phyloP scores from a whole-genome alignment of 768 basidiomycete genomes.

The Tricholoma sp. region DNA sequence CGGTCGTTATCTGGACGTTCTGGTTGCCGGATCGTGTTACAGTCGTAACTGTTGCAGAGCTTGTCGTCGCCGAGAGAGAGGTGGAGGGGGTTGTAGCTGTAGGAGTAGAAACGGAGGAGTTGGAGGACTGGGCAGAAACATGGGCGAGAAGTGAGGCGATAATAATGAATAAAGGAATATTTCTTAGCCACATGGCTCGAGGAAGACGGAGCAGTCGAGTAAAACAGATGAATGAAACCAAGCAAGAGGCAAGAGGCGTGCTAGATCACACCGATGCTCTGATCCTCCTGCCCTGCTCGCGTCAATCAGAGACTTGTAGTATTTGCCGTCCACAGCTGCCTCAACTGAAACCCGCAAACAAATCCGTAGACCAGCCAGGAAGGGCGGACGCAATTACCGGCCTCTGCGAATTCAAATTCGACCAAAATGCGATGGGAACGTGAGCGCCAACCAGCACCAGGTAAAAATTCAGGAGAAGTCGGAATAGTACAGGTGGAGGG shows the following conservation, averaged over 20 bases:
- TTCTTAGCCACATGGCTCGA: slow-evolving; percentile 3
- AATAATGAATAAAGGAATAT: slow-evolving; percentile 3
- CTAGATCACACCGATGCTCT: background rate
- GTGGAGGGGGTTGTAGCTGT: slow-evolving; percentile 26
- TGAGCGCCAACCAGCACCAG: background rate
- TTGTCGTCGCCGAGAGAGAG: slow-evolving; percentile 52
- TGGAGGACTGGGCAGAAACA: slow-evolving; percentile 34
- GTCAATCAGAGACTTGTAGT: no score
- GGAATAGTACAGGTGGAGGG: background rate
- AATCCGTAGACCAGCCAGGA: background rate
- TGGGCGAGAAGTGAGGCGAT: slow-evolving; percentile 16
- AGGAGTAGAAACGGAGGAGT: slow-evolving; percentile 14
- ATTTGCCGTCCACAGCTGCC: no score
- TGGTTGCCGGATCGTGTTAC: slow-evolving; percentile 43
- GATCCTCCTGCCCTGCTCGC: background rate
- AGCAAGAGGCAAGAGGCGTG: background rate
- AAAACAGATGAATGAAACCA: slow-evolving; percentile 7
- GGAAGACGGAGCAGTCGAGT: slow-evolving; percentile 11
- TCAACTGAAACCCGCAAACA: no score
- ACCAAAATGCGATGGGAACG: background rate
- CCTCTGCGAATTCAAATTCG: no score
- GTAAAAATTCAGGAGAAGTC: background rate
- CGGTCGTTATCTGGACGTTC: slow-evolving; percentile 44
- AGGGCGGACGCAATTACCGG: background rate
- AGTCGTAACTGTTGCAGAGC: slow-evolving; percentile 43